Evolutionary conservation across 179 eudicot genomes (phyloP).

Genomic region (Actinidia chinensis): DNA sequence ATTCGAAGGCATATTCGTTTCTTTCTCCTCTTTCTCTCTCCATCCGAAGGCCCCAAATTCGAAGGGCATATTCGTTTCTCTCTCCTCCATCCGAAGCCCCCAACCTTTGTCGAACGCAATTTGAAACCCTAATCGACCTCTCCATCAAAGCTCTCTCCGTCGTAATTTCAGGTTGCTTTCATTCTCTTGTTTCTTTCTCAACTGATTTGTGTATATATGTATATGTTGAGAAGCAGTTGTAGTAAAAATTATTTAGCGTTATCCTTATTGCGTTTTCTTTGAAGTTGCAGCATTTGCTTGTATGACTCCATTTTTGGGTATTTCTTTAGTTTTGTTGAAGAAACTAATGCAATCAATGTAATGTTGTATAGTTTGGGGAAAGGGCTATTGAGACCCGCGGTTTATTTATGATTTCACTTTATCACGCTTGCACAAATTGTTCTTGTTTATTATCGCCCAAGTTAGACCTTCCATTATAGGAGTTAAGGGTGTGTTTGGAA

Average conservation of each 20-base stretch:
- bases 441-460: not conserved
- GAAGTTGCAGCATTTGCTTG: not conserved
- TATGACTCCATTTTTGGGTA: not conserved
- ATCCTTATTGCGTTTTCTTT: not conserved
- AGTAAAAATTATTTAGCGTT: not conserved
- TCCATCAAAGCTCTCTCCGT: not conserved
- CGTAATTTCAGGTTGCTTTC: slow-evolving; percentile 8
- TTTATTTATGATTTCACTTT: not conserved
- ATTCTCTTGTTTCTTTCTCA: not conserved
- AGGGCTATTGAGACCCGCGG: not conserved
- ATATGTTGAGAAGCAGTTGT: not conserved
- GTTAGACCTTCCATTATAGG: not conserved
- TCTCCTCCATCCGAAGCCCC: not conserved
- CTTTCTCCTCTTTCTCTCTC: not conserved
- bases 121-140: not conserved
- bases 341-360: slow-evolving; percentile 1
- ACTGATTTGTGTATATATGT: not conserved
- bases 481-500: not conserved
- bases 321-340: slow-evolving; percentile 1
- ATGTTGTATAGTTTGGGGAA: not conserved
- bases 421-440: not conserved
- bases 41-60: not conserved
- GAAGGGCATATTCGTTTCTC: no score
- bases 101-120: not conserved
- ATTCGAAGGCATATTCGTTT: slow-evolving; percentile 6